Percentiles rank a stretch among this genome's conserved stretches.
phyloP scores from a whole-genome alignment of 2,329 filamentous ascomycete genomes.

The Aspergillus sergii region DNA sequence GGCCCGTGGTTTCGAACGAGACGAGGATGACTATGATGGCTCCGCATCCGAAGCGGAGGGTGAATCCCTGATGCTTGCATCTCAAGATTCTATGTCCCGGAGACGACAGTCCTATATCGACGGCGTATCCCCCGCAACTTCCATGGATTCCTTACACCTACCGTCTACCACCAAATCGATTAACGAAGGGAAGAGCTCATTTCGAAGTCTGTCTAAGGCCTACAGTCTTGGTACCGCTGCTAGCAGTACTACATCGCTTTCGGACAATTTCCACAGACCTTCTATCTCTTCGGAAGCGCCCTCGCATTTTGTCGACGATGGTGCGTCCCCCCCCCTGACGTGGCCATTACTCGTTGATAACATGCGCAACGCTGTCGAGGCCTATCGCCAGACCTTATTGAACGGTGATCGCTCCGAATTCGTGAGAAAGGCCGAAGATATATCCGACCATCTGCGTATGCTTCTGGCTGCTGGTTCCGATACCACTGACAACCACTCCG shows the following conservation, averaged over 20 bases:
- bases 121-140: constrained; percentile 80
- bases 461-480: constrained; percentile 94
- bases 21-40: constrained; percentile 89
- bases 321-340: constrained; percentile 75
- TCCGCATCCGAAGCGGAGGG: constrained; percentile 88
- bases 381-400: constrained; percentile 86
- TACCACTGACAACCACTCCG: constrained; percentile 97
- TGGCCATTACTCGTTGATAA: constrained; percentile 91
- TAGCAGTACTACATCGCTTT: constrained; percentile 58
- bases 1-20: constrained; percentile 76
- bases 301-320: constrained; percentile 87
- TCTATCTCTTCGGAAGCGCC: constrained; percentile 60
- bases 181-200: constrained; percentile 51
- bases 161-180: constrained; percentile 63
- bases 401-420: constrained; percentile 84
- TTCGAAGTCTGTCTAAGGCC: constrained; percentile 24
- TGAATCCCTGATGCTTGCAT: constrained; percentile 70
- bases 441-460: constrained; percentile 91
- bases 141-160: constrained; percentile 85
- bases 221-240: constrained; percentile 49
- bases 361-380: constrained; percentile 87
- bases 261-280: constrained; percentile 51
- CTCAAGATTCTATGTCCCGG: constrained; percentile 67
- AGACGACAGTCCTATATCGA: constrained; percentile 69
- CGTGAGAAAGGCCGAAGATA: constrained; percentile 92